Evolutionary conservation across 106 monocot species (phyloP).

Genomic region (Xerophyta viscosa): DNA sequence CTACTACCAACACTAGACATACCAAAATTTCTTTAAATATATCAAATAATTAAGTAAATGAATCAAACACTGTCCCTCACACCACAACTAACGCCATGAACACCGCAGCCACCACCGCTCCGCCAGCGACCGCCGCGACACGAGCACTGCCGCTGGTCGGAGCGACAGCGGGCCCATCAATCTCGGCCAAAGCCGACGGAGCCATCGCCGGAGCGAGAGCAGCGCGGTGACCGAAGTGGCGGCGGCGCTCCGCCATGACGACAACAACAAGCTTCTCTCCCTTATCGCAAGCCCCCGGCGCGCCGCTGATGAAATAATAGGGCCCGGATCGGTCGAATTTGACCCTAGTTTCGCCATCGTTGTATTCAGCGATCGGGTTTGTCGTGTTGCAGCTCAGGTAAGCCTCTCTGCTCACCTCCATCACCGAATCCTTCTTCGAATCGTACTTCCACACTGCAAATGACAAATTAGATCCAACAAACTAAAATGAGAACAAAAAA

Average conservation of each 20-base stretch:
- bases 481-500: not conserved
- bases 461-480: not conserved
- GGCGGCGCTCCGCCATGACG: not conserved
- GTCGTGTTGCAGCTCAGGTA: slow-evolving; percentile 67
- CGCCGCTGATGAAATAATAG: not conserved
- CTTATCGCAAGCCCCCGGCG: slow-evolving; percentile 1
- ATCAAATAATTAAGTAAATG: too few species aligned
- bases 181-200: not conserved
- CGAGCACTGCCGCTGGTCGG: not conserved
- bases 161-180: not conserved
- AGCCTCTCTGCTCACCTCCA: slow-evolving; percentile 53
- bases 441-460: slow-evolving; percentile 62
- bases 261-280: slow-evolving; percentile 2
- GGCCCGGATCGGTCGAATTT: slow-evolving; percentile 18
- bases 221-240: not conserved
- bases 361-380: slow-evolving; percentile 31
- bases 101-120: not conserved
- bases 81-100: not conserved
- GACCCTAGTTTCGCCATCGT: slow-evolving; percentile 25
- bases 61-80: too few species aligned
- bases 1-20: too few species aligned
- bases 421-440: slow-evolving; percentile 50
- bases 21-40: too few species aligned
- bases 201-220: not conserved
- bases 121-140: too few species aligned